Conservation (phyloP, 202 grass and related monocot genomes). For the Panicum virgatum region DNA sequence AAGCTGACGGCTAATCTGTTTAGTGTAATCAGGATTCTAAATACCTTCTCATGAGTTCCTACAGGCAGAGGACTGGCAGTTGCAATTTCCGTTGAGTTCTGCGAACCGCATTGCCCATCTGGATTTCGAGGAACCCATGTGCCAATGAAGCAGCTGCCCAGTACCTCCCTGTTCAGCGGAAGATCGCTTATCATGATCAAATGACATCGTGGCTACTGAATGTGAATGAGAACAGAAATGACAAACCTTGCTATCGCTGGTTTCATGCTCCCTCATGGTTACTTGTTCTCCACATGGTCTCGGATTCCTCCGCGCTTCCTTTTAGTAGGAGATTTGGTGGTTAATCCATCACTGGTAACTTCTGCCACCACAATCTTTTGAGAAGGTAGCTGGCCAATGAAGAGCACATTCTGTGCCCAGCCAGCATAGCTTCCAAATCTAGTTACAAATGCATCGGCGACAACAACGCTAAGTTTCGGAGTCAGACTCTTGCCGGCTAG, state of each 20-base stretch:
- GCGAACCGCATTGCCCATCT: not conserved
- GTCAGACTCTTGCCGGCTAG: slow-evolving; percentile 71
- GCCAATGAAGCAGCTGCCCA: not conserved
- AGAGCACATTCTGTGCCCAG: slow-evolving; percentile 95
- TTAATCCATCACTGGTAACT: not conserved
- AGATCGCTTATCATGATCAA: not conserved
- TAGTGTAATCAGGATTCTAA: slow-evolving; percentile 19
- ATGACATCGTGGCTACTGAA: not conserved
- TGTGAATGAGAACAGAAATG: not conserved
- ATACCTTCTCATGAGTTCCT: slow-evolving; percentile 19
- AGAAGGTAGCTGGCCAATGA: slow-evolving; percentile 74
- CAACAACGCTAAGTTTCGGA: slow-evolving; percentile 61
- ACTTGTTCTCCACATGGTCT: slow-evolving; percentile 19
- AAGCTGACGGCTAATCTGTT: not conserved
- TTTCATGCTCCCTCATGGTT: not conserved
- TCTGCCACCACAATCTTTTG: slow-evolving; percentile 43
- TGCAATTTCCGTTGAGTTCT: slow-evolving; percentile 12
- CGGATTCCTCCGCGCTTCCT: slow-evolving; percentile 43
- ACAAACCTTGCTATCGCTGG: slow-evolving; percentile 4
- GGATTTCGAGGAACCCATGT: not conserved
- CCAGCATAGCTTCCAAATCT: slow-evolving; percentile 88
- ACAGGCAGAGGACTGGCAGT: not conserved
- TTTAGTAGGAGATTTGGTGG: slow-evolving; percentile 41
- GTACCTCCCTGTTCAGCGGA: not conserved
- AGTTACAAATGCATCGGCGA: slow-evolving; percentile 74